Conservation (phyloP, 1,284 basidiomycete genomes). For the Sporisorium exsertum region DNA sequence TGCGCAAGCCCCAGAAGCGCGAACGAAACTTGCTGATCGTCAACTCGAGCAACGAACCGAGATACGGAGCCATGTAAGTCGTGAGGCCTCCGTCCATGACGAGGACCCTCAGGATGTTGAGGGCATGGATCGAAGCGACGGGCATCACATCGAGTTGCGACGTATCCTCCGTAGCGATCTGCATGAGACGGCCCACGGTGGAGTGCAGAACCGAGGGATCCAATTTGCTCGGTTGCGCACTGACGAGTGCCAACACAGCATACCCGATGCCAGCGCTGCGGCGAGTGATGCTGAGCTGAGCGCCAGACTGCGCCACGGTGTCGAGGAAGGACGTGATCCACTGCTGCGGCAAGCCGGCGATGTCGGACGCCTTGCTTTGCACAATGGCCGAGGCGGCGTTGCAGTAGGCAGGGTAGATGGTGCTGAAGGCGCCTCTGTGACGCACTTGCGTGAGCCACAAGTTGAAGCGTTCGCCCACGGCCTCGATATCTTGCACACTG, state of each 20-base stretch:
- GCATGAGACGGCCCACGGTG: conserved; percentile 45
- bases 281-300: conserved; percentile 68
- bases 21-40: conserved; percentile 68
- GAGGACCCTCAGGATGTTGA: conserved; percentile 68
- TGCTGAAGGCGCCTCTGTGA: conserved; percentile 70
- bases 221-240: conserved; percentile 47
- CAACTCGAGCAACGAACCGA: conserved; percentile 64
- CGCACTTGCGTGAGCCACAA: conserved; percentile 68
- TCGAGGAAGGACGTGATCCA: conserved; percentile 66
- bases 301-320: conserved; percentile 43
- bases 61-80: conserved; percentile 42
- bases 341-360: conserved; percentile 48
- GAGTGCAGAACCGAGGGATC: conserved; percentile 31
- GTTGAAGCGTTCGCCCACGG: conserved; percentile 64
- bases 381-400: conserved; percentile 59
- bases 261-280: conserved; percentile 69
- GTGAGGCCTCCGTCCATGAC: conserved; percentile 60
- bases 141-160: conserved; percentile 37
- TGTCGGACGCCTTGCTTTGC: conserved; percentile 50
- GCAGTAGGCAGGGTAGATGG: conserved; percentile 67
- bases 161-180: conserved; percentile 24
- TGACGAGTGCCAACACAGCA: conserved; percentile 68
- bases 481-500: conserved; percentile 37
- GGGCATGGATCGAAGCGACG: conserved; percentile 61
- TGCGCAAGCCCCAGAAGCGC: conserved; percentile 68